These are phyloP conservation scores for Macrotyloma uniflorum DNA, from an alignment of 306 rosid species.

Conservation along the genomic window DNA sequence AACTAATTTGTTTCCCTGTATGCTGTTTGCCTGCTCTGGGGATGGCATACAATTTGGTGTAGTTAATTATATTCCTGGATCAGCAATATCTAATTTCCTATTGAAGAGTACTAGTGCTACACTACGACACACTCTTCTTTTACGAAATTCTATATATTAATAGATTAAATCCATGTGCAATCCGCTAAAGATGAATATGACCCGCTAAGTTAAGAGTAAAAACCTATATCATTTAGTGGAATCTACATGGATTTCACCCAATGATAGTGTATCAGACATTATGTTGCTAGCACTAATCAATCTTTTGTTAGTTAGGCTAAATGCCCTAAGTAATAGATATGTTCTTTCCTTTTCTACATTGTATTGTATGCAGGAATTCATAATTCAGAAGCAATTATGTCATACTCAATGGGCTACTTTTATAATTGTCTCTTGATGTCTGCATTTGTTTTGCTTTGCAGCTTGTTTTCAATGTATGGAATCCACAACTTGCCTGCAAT, in stretches of 20 bases:
- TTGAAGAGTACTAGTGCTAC: background rate
- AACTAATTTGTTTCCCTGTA: slow-evolving; percentile 20
- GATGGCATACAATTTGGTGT: background rate
- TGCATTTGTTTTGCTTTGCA: slow-evolving; percentile 39
- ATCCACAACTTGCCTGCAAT: slow-evolving; percentile 78
- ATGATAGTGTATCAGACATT: background rate
- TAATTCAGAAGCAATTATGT: background rate
- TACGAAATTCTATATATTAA: background rate
- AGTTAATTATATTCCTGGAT: slow-evolving; percentile 2
- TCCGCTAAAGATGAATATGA: background rate
- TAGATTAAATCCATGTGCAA: background rate
- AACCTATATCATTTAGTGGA: background rate
- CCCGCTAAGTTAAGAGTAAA: background rate
- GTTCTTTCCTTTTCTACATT: slow-evolving; percentile 12
- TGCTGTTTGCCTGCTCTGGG: slow-evolving; percentile 26
- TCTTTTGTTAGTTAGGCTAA: slow-evolving; percentile 23
- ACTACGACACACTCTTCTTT: no score
- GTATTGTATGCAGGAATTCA: background rate
- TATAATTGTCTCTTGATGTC: slow-evolving; percentile 13
- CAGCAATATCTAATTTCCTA: slow-evolving; percentile 7
- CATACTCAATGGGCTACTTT: background rate
- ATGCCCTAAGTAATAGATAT: background rate
- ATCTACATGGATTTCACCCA: background rate
- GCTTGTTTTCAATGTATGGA: slow-evolving; percentile 76
- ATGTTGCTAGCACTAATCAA: background rate